A percentile compares a stretch with the other conserved stretches of the same genome.
Evolutionary conservation across 1,139 yeast species (phyloP).

Genomic region (Geotrichum klebahnii): DNA sequence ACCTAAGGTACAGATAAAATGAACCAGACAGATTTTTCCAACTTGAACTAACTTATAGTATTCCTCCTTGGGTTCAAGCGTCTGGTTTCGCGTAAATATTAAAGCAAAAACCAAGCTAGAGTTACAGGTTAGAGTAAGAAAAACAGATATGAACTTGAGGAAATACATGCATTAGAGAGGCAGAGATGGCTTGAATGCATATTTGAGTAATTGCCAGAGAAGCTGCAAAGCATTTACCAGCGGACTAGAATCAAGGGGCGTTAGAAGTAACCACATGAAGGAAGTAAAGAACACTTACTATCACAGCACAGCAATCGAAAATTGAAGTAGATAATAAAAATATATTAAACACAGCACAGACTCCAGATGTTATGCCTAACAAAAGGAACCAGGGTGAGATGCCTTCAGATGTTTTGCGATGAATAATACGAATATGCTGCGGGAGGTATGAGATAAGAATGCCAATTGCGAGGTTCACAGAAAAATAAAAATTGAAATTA

Average conservation of each 20-base stretch:
- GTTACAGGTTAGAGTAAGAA: constrained; percentile 18
- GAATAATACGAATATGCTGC: constrained; percentile 61
- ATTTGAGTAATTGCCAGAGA: constrained; percentile 69
- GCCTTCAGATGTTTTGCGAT: constrained; percentile 69
- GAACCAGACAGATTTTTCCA: constrained; percentile 28
- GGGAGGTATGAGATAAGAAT: constrained; percentile 74
- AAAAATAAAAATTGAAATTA: constrained; percentile 45
- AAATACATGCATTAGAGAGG: constrained; percentile 54
- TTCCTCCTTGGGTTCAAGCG: constrained; percentile 30
- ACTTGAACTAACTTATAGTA: constrained; percentile 28
- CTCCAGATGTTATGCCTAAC: constrained; percentile 68
- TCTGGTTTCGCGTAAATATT: constrained; percentile 24
- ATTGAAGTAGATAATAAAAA: constrained; percentile 50
- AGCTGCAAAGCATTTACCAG: constrained; percentile 64
- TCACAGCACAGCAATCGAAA: constrained; percentile 37
- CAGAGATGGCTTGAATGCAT: constrained; percentile 62
- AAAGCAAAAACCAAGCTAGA: constrained; percentile 26
- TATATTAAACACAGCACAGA: constrained; percentile 66
- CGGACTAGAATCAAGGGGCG: constrained; percentile 34
- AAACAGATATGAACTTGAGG: constrained; percentile 41
- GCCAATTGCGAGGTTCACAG: constrained; percentile 57
- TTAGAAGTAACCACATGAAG: constrained; percentile 47
- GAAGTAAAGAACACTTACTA: constrained; percentile 42
- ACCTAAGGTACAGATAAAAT: constrained; percentile 28
- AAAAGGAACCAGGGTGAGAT: constrained; percentile 68